These are phyloP conservation scores for Trifolium subterraneum DNA, from an alignment of 306 rosid genomes.

Conservation along the genomic window DNA sequence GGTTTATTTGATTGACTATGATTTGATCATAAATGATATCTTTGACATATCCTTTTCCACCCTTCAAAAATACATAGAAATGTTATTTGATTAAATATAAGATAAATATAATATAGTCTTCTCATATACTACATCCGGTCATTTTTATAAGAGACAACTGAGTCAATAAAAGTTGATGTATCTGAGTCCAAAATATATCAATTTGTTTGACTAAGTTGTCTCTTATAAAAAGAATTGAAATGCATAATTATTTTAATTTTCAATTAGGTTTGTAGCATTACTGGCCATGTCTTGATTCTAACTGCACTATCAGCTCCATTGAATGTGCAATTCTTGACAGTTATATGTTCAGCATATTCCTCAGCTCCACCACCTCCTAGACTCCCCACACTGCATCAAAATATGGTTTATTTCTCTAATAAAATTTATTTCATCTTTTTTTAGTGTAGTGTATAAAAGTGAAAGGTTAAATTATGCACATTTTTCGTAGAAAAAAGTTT, in stretches of 20 bases:
- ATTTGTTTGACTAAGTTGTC: no score
- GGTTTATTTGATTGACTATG: conserved; percentile 4
- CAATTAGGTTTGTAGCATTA: conserved; percentile 15
- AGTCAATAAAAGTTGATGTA: no score
- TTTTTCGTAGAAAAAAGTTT: no score
- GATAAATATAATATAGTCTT: no score
- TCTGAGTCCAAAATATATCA: no score
- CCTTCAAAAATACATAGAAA: conserved; percentile 2
- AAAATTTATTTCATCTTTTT: no score
- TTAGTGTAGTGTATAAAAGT: no score
- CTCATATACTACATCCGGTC: no score
- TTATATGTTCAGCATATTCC: conserved; percentile 37
- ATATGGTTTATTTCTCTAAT: not conserved
- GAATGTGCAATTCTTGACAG: conserved; percentile 43
- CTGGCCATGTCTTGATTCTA: conserved; percentile 58
- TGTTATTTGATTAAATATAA: no score
- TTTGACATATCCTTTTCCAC: conserved; percentile 42
- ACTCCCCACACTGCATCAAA: conserved; percentile 52
- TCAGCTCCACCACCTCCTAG: conserved; percentile 32
- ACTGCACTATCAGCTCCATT: conserved; percentile 41
- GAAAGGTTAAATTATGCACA: no score
- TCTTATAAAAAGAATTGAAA: no score
- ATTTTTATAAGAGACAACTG: no score
- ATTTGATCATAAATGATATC: conserved; percentile 28
- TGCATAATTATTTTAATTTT: not conserved